A percentile compares a stretch with the other conserved stretches of the same genome.
Evolutionary conservation across 495 filamentous ascomycete species (phyloP).

Genomic region (Xylaria intraflava): DNA sequence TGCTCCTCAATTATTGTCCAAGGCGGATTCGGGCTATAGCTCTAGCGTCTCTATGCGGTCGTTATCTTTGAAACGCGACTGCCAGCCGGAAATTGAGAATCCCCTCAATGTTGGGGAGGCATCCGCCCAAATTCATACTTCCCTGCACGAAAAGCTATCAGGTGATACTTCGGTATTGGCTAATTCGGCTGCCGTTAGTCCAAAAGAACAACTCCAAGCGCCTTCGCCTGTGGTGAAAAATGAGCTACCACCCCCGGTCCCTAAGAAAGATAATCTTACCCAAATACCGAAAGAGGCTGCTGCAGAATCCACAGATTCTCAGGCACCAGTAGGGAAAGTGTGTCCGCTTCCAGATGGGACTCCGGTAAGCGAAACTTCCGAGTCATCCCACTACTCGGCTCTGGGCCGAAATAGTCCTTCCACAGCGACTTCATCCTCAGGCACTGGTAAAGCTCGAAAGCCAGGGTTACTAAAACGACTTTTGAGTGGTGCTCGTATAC

Average conservation of each 20-base stretch:
- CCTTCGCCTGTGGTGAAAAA: neutral
- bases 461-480: conserved; percentile 35
- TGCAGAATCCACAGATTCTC: neutral
- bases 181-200: neutral
- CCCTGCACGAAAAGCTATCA: neutral
- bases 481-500: conserved; percentile 29
- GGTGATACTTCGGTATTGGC: neutral
- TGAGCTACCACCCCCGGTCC: neutral
- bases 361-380: neutral
- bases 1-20: conserved; percentile 37
- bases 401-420: neutral
- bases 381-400: neutral
- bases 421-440: conserved; percentile 9
- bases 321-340: neutral
- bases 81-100: neutral
- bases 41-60: conserved; percentile 46
- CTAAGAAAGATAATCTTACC: neutral
- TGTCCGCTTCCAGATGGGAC: neutral
- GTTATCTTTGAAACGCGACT: conserved; percentile 23
- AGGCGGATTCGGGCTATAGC: conserved; percentile 53
- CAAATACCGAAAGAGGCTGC: neutral
- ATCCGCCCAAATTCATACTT: neutral
- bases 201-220: neutral
- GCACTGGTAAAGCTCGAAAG: conserved; percentile 31
- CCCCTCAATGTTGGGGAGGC: neutral